These are phyloP conservation scores for Paraconiothyrium brasiliense DNA, from an alignment of 2,329 filamentous ascomycete genomes.

Conservation along the genomic window DNA sequence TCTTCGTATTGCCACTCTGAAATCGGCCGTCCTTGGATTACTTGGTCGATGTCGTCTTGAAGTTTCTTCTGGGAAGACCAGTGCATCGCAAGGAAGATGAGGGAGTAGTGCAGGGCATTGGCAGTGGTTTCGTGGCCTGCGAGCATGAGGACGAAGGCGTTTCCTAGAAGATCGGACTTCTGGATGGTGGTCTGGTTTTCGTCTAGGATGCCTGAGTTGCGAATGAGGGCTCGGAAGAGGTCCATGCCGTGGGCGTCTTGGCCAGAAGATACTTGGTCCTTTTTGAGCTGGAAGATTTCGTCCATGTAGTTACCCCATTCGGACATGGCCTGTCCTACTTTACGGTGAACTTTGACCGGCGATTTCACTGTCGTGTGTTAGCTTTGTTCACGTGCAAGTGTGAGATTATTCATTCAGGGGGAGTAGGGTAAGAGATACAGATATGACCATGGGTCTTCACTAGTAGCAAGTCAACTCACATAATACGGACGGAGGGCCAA, in stretches of 20 bases:
- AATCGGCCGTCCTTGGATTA: conserved; percentile 68
- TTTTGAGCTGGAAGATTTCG: conserved; percentile 72
- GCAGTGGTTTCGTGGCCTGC: conserved; percentile 86
- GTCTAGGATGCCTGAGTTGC: conserved; percentile 45
- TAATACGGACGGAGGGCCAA: conserved; percentile 68
- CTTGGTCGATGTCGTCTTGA: conserved; percentile 73
- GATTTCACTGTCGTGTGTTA: conserved; percentile 36
- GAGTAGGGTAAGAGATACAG: neutral
- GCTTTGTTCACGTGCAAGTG: neutral
- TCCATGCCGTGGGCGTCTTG: conserved; percentile 60
- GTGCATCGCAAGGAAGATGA: conserved; percentile 73
- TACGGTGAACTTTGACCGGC: conserved; percentile 58
- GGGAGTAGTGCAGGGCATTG: conserved; percentile 75
- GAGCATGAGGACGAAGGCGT: conserved; percentile 70
- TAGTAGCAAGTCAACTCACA: conserved; percentile 44
- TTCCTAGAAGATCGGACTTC: conserved; percentile 72
- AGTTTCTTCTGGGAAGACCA: conserved; percentile 70
- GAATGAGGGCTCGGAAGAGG: conserved; percentile 60
- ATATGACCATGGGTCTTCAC: neutral
- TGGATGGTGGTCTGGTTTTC: conserved; percentile 41
- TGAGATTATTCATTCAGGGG: neutral
- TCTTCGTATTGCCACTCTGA: conserved; percentile 76
- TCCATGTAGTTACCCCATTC: conserved; percentile 77
- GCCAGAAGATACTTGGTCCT: conserved; percentile 51
- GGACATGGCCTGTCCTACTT: conserved; percentile 63